Percentiles rank a stretch among this genome's conserved stretches.
These are phyloP conservation scores for Globisporangium carolinianum DNA, from an alignment of 352 stramenopile genomes.

Conservation along the genomic window DNA sequence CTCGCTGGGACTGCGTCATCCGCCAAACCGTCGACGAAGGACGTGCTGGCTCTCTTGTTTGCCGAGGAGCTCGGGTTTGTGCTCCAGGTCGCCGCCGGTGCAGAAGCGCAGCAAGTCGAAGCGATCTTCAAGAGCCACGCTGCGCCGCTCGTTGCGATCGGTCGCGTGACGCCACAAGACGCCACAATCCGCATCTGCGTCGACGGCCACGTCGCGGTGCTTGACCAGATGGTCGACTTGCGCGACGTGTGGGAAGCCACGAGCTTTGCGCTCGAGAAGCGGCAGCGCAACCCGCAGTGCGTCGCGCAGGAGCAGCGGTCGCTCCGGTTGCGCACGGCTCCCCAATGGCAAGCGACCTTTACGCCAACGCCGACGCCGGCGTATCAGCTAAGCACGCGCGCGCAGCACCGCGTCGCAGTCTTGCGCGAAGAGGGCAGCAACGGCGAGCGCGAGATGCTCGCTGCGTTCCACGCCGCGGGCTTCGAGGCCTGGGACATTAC, in stretches of 20 bases:
- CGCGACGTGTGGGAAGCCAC: conserved; percentile 98
- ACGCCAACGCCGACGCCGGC: conserved; percentile 74
- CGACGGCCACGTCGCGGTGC: conserved; percentile 71
- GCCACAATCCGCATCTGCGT: conserved; percentile 89
- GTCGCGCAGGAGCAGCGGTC: conserved; percentile 92
- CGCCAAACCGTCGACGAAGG: conserved; percentile 37
- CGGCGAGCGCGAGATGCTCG: conserved; percentile 98
- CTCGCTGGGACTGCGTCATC: conserved; percentile 11
- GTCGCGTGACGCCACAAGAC: conserved; percentile 69
- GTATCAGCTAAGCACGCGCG: conserved; percentile 68
- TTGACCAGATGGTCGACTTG: conserved; percentile 76
- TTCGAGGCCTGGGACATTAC: conserved; percentile 99
- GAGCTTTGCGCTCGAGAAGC: conserved; percentile 97
- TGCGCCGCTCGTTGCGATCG: conserved; percentile 88
- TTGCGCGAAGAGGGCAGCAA: conserved; percentile 98
- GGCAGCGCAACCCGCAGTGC: conserved; percentile 95
- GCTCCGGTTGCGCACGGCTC: conserved; percentile 78
- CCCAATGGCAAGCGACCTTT: conserved; percentile 90
- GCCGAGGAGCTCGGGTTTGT: conserved; percentile 97
- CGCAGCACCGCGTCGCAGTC: conserved; percentile 93
- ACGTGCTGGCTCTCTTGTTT: conserved; percentile 87
- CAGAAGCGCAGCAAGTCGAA: conserved; percentile 63
- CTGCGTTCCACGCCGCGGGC: conserved; percentile 94
- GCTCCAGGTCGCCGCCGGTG: conserved; percentile 88
- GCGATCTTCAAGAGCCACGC: conserved; percentile 76